Conservation (phyloP, 208 protist genomes). For the Leishmania amazonensis region DNA sequence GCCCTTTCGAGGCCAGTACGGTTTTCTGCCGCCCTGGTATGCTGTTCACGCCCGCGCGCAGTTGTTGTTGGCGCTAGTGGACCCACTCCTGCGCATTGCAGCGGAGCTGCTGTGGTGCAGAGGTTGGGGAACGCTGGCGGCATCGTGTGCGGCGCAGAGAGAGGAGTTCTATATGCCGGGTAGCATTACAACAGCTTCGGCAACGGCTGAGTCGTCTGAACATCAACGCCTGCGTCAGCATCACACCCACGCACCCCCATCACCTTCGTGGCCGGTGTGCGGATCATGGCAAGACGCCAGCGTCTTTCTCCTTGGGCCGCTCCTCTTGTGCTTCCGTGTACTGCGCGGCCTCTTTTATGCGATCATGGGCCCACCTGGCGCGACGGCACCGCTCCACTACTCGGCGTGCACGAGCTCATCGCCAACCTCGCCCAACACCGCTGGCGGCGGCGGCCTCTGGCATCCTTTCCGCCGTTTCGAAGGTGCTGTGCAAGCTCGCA, state of each 20-base stretch:
- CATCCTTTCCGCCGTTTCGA: neutral
- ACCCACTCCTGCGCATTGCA: conserved; percentile 22
- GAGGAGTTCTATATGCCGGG: too few relatives aligned
- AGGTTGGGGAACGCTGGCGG: conserved; percentile 7
- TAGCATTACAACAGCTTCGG: neutral
- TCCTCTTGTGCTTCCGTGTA: neutral
- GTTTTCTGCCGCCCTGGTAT: conserved; percentile 33
- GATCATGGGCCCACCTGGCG: neutral
- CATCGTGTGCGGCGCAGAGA: neutral
- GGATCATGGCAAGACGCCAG: neutral
- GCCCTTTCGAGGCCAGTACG: conserved; percentile 12
- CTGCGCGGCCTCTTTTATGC: neutral
- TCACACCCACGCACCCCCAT: neutral
- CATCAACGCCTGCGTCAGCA: neutral
- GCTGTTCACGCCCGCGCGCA: conserved; percentile 38
- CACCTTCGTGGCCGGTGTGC: neutral
- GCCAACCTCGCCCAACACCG: neutral
- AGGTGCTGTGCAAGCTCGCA: neutral
- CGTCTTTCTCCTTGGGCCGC: neutral
- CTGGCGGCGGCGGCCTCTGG: neutral
- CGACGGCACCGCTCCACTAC: neutral
- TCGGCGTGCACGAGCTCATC: neutral
- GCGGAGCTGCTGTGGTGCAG: conserved; percentile 29
- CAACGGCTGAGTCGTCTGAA: neutral
- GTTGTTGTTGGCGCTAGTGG: conserved; percentile 39